A percentile compares a stretch with the other conserved stretches of the same genome.
These are phyloP conservation scores for Bauhinia variegata DNA, from an alignment of 306 rosid species.

Conservation along the genomic window DNA sequence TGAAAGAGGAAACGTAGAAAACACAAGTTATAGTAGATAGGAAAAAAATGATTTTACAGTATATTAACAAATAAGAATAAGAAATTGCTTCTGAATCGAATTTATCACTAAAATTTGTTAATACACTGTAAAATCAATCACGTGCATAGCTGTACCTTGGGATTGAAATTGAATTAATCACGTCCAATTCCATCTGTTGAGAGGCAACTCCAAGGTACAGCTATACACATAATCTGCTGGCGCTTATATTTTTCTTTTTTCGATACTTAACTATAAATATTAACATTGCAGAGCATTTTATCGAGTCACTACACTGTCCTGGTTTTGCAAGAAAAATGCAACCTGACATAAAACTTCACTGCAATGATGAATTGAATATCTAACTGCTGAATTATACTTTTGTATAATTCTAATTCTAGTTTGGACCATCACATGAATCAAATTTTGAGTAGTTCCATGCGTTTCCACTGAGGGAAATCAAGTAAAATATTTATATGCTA, in stretches of 20 bases:
- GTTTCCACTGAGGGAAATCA: slow-evolving; percentile 1
- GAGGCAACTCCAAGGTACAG: slow-evolving; percentile 13
- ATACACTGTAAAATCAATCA: no score
- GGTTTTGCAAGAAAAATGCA: slow-evolving; percentile 15
- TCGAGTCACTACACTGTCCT: slow-evolving; percentile 16
- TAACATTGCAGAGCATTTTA: not conserved
- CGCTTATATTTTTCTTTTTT: slow-evolving; percentile 3
- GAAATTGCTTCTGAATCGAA: slow-evolving; percentile 3
- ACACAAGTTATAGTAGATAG: not conserved
- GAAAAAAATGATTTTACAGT: not conserved
- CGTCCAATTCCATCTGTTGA: slow-evolving; percentile 9
- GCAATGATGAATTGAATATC: not conserved
- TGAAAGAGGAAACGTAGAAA: no score
- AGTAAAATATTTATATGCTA: slow-evolving; percentile 21
- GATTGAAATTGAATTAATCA: no score
- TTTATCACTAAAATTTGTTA: slow-evolving; percentile 7
- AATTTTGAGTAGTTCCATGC: not conserved
- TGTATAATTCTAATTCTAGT: slow-evolving; percentile 3
- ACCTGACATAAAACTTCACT: slow-evolving; percentile 2
- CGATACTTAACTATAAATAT: no score
- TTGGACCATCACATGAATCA: slow-evolving; percentile 6
- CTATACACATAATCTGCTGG: not conserved
- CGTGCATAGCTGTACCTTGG: no score
- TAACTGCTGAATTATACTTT: slow-evolving; percentile 3
- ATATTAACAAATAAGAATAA: slow-evolving; percentile 2